Base-by-base conservation (phyloP, 2,329 filamentous ascomycete species). In the Cladophialophora exuberans region DNA sequence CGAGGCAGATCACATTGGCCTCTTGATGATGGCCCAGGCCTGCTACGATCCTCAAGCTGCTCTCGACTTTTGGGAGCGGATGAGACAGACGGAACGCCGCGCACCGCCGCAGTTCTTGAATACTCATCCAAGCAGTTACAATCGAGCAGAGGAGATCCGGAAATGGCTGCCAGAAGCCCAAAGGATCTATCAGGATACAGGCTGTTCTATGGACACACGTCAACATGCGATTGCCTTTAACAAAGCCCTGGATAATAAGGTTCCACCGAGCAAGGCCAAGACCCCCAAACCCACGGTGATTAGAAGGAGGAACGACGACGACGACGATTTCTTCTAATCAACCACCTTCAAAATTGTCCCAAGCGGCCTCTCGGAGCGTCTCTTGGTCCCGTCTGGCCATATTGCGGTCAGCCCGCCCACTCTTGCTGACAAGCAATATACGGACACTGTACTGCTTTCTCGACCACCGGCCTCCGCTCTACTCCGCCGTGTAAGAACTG, bases 1-100 rank as follows among this genome's bases (percentile, higher is more conserved):
- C 1, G 83, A 85, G 66, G 83, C 83, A 6, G 83, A 86, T 66
- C 79, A 82, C 50, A 84, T 86, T 28, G 83, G 83, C 7, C 42
- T 60, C 73, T 71, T 84, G 67, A 83, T 86, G 77, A 86, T 86
- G 80, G 76, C 83, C 1, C 75, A 83, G 65, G 78, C 77, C 31
- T 86, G 83, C 67, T 86, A 81, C 62, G 73, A 83, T 49, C 83
- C 83, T 0, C 67, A 76, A 53, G 81, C 78, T 11, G 83, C 83
- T 1, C 75, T 81, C 55, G 72, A 70, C 20, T 66, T 86, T 61
- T 82, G 79, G 79, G 64, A 68, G 20, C 69, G 78, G 26, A 82
- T 83, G 77, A 76, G 81, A 52, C 69, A 75, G 59, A 60, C 64
- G 10, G 76, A 78, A 47, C 47, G 57, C 47, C 35, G 49, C 30